phyloP scores from a whole-genome alignment of 768 basidiomycete species.

The Lactarius sp. region DNA sequence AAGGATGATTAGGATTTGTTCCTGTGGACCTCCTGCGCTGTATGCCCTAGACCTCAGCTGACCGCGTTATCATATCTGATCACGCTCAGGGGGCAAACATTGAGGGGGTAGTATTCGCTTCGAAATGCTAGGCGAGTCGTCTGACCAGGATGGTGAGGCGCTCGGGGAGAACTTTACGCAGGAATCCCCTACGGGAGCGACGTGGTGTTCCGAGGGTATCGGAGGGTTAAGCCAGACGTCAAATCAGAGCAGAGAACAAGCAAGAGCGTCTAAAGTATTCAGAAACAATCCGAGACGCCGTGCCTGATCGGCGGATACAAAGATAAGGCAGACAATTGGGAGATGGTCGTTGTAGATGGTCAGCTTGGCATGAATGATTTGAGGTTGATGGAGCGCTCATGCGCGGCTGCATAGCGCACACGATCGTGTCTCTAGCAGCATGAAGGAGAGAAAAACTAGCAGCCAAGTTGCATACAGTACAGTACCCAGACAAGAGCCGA shows the following conservation, averaged over 20 bases:
- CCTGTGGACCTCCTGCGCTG: conserved; percentile 6
- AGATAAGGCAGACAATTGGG: neutral
- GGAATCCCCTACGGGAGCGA: neutral
- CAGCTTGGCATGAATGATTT: neutral
- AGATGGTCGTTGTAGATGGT: neutral
- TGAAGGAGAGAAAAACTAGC: no score
- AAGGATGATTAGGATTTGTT: neutral
- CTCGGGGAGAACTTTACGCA: conserved; percentile 1
- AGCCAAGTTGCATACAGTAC: neutral
- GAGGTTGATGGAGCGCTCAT: neutral
- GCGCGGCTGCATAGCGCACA: neutral
- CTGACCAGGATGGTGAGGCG: conserved; percentile 4
- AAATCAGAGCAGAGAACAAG: neutral
- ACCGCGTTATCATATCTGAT: neutral
- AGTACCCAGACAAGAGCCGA: neutral
- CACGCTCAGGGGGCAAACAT: neutral
- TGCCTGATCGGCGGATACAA: neutral
- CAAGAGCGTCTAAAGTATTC: neutral
- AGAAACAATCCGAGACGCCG: neutral
- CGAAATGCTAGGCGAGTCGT: conserved; percentile 2
- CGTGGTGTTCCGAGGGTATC: neutral
- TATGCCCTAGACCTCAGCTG: neutral
- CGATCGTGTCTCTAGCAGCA: neutral
- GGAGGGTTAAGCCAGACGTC: conserved; percentile 10
- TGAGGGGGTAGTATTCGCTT: neutral